These are phyloP conservation scores for Haberlea rhodopensis DNA, from an alignment of 257 asterid species.

Conservation along the genomic window DNA sequence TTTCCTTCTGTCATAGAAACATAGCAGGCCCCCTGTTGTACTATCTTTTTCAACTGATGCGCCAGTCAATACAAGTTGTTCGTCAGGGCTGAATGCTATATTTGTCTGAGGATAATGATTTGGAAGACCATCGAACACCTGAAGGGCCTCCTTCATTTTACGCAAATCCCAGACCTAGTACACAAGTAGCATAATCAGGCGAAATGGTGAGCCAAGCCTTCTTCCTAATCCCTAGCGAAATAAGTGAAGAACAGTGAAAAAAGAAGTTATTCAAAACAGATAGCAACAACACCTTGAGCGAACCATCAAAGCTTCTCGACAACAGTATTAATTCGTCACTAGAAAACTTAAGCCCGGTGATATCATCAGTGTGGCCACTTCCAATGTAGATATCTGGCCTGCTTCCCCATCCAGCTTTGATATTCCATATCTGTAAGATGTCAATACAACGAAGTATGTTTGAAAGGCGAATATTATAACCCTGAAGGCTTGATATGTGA, in stretches of 20 bases:
- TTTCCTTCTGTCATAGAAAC: conserved; percentile 74
- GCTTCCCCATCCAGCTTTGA: conserved; percentile 98
- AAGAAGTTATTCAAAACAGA: conserved; percentile 5
- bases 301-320: conserved; percentile 90
- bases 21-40: conserved; percentile 75
- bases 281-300: conserved; percentile 72
- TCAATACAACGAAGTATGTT: not conserved
- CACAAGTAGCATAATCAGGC: conserved; percentile 7
- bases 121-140: conserved; percentile 70
- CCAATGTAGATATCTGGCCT: conserved; percentile 67
- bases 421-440: conserved; percentile 72
- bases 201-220: not conserved
- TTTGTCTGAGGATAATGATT: conserved; percentile 90
- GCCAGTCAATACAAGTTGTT: conserved; percentile 81
- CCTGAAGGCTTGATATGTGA: not conserved
- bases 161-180: conserved; percentile 91
- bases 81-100: conserved; percentile 81
- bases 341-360: conserved; percentile 80
- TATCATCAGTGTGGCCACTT: conserved; percentile 77
- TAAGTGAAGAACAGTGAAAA: conserved; percentile 5
- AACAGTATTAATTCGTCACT: conserved; percentile 70
- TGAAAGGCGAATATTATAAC: conserved; percentile 13
- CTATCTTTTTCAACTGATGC: conserved; percentile 77
- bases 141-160: conserved; percentile 69
- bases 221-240: conserved; percentile 5